These are phyloP conservation scores for Leishmania gerbilli DNA, from an alignment of 208 protist species.

Conservation along the genomic window DNA sequence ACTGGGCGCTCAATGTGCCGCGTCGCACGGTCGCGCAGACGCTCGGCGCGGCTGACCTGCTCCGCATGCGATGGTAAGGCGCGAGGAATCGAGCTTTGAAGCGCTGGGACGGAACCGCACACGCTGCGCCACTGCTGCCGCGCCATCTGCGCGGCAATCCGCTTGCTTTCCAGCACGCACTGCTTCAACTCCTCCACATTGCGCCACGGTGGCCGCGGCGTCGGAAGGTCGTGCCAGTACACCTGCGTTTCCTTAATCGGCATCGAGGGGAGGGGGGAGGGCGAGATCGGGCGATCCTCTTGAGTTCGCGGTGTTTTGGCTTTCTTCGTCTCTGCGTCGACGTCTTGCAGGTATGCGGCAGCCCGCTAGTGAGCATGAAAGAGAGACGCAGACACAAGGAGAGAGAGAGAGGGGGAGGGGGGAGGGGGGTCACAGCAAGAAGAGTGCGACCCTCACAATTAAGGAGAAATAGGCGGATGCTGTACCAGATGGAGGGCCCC, in stretches of 20 bases:
- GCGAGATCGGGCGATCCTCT: neutral
- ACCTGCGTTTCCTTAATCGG: conserved; percentile 30
- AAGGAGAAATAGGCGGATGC: neutral
- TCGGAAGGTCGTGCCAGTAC: conserved; percentile 30
- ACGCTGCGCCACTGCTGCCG: conserved; percentile 5
- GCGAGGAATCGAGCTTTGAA: neutral
- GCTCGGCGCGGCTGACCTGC: neutral
- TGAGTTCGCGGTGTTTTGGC: neutral
- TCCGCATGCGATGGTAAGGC: neutral
- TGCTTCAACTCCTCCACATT: conserved; percentile 13
- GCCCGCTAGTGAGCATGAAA: neutral
- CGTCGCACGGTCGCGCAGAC: neutral
- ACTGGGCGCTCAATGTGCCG: conserved; percentile 11
- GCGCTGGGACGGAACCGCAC: neutral
- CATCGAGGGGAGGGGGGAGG: neutral
- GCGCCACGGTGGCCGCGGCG: conserved; percentile 21
- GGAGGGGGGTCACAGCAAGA: neutral
- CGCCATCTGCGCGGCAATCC: neutral
- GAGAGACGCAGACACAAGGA: neutral
- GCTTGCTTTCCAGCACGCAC: conserved; percentile 18
- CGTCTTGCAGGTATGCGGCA: neutral
- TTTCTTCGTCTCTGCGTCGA: neutral
- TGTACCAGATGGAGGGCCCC: neutral
- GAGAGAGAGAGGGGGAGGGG: neutral
- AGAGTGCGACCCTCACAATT: neutral